These are phyloP conservation scores for Penicillium bialowiezense DNA, from an alignment of 495 filamentous ascomycete genomes.

Conservation along the genomic window DNA sequence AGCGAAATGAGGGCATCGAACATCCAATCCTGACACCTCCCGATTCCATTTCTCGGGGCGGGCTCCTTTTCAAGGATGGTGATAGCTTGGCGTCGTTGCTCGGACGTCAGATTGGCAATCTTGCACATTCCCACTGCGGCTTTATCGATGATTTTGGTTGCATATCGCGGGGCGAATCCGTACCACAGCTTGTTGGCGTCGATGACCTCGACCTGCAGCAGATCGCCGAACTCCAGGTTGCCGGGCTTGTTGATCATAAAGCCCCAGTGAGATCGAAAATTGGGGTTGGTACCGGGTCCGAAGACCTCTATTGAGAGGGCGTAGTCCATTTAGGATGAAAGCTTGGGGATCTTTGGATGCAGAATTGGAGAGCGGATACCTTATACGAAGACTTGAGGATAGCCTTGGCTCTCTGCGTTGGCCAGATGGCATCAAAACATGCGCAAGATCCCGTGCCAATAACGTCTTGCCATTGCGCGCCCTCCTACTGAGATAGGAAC, in stretches of 20 bases:
- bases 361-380: too few species aligned
- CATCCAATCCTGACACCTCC: conserved; percentile 26
- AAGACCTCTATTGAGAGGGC: conserved; percentile 21
- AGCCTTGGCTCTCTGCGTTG: too few species aligned
- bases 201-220: conserved; percentile 23
- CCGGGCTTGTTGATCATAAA: conserved; percentile 22
- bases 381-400: too few species aligned
- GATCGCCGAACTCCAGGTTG: conserved; percentile 15
- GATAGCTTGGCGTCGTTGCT: conserved; percentile 15
- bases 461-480: not conserved
- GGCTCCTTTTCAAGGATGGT: conserved; percentile 14
- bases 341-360: not conserved
- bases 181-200: conserved; percentile 14
- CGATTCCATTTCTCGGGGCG: conserved; percentile 15
- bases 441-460: not conserved
- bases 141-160: conserved; percentile 7
- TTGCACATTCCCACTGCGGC: conserved; percentile 12
- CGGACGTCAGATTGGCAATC: conserved; percentile 7
- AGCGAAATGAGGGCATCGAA: conserved; percentile 22
- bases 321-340: conserved; percentile 10
- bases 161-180: conserved; percentile 10
- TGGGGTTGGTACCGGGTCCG: conserved; percentile 19
- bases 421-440: not conserved
- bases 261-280: conserved; percentile 24
- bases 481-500: too few species aligned